Base-by-base conservation (phyloP, 1,284 basidiomycete species). In the Ganoderma meredithae region DNA sequence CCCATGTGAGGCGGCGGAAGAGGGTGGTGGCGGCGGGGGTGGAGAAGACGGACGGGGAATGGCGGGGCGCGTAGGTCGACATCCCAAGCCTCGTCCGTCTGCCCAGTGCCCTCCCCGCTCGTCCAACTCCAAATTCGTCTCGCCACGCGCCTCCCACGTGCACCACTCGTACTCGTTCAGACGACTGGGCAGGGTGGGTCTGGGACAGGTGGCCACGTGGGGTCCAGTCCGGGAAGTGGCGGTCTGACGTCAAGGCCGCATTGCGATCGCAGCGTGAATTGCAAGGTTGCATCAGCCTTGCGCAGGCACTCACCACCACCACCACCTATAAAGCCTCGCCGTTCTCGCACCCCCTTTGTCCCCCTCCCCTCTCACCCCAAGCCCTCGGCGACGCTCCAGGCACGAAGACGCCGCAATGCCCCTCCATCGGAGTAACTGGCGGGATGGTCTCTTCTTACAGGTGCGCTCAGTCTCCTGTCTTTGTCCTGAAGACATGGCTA, bases 1-100 rank as follows among this genome's bases (percentile, higher is more conserved):
- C 92, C 91, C 93, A 95, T 72, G 90, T 89, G 52, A 95, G 85
- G 56, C 93, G 84, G 58, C 94, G 86, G 76, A 95, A 95, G 60
- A 94, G 85, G 2, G 92, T 89, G 0, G 92, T 93, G 77, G 81
- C 86, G 72, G 82, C 87, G 73, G 81, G 87, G 33, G 84, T 84
- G 66, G 86, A 84, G 75, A 85, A 84, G 25, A 85, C 80, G 41
- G 86, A 83, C 65, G 86, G 85, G n/a, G 82, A 79, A 63, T 84
- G 82, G 71, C 86, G 85, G 75, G 87, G 84, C 65, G 86, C 84
- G 70, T 88, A 90, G 63, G 85, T 83, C 64, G 89, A 86, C 89
- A 91, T 91, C 65, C 60, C 62, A 49, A 56, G 49, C 39, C 60
- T 64, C 62, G 76, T 71, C 47, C 12, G 9, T 49, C 47, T 4